Base-by-base conservation (phyloP, 2,329 filamentous ascomycete genomes). In the Tolypocladium capitatum region DNA sequence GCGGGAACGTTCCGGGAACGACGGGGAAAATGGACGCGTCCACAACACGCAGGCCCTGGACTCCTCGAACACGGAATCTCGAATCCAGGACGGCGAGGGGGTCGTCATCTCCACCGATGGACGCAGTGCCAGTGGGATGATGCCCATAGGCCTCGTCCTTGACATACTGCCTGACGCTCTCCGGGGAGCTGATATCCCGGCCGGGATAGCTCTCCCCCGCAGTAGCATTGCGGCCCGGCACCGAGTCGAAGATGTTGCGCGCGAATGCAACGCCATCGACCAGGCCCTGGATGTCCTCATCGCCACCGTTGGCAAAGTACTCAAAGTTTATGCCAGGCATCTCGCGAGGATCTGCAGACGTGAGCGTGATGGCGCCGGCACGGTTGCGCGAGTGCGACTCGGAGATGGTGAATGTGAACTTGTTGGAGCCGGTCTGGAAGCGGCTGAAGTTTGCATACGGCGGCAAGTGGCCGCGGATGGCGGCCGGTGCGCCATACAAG, bases 281-380 rank as follows among this genome's bases (percentile, higher is more conserved):
- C 7, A 68, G 56, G 31, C 65, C 67, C 47, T 60, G 56, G 1
- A 71, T 58, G 43, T 72, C 66, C 57, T 72, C 64, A 18, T 70
- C 69, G 9, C 70, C 67, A 1, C 74, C 71, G 24, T 69, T 59
- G 13, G 64, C 67, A 67, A 69, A 80, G 56, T 72, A 75, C 55
- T 75, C 75, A 65, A 81, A 80, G 58, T 73, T 70, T 57, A 83
- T 81, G 32, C 73, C 62, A 0, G 83, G 82, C n/a, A 73, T 72
- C 46, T 84, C 81, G 1, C 73, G 72, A 0, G 81, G 80, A 56
- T 84, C 72, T 0, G 73, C 66, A 0, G 78, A 83, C 18, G 67
- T 69, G 2, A 86, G 69, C 2, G 66, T 74, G 14, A 86, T 80
- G 0, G 71, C 78, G n/a, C 83, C 83, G 9, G 71, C 70, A 45